A percentile compares a stretch with the other conserved stretches of the same genome.
phyloP scores from a whole-genome alignment of 169 alveolate genomes.

The Cyclospora cayetanensis region DNA sequence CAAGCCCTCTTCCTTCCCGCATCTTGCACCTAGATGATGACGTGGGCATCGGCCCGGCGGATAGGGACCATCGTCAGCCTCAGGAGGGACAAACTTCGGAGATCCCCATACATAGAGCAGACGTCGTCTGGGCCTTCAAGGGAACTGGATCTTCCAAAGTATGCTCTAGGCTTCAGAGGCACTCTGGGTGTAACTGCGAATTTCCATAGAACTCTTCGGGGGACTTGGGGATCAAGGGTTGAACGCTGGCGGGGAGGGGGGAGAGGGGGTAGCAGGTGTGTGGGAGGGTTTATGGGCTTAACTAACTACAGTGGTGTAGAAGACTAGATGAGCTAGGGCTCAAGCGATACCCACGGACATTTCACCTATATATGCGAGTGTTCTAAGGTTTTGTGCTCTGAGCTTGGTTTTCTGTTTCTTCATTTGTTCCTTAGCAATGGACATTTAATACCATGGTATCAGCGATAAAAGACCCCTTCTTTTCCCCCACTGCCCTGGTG shows the following conservation, averaged over 20 bases:
- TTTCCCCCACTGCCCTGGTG: conserved; percentile 32
- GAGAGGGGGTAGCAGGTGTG: no score
- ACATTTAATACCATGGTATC: conserved; percentile 46
- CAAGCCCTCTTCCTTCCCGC: background rate
- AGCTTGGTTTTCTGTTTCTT: no score
- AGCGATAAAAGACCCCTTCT: conserved; percentile 10
- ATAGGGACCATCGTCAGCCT: background rate
- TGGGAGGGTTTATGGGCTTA: no score
- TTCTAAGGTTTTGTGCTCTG: no score
- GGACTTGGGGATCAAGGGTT: no score
- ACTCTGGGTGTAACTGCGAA: background rate
- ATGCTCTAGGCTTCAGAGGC: background rate
- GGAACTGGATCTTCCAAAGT: conserved; percentile 66
- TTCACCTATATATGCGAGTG: no score
- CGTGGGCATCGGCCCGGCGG: conserved; percentile 35
- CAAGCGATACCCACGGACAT: no score
- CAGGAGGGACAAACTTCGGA: background rate
- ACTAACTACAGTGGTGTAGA: no score
- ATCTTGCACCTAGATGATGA: background rate
- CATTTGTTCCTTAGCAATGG: conserved; percentile 48
- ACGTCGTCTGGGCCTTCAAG: conserved; percentile 54
- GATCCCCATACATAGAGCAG: conserved; percentile 49
- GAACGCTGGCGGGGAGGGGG: no score
- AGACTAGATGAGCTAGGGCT: no score
- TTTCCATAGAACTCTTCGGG: background rate